Evolutionary conservation across 805 yeast species (phyloP).

Genomic region (Myxozyma neglecta): DNA sequence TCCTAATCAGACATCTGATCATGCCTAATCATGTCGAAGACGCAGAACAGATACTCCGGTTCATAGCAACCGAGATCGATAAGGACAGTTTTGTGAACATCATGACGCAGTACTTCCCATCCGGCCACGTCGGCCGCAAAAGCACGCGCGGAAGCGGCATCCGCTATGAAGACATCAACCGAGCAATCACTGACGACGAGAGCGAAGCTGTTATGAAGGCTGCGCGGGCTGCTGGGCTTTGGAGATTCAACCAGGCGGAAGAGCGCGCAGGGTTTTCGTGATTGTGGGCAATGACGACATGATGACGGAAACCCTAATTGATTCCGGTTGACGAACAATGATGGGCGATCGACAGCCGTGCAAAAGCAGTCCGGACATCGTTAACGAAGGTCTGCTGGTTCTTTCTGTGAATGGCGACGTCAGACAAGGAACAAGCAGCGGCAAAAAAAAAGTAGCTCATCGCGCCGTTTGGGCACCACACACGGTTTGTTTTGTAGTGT

Average conservation of each 20-base stretch:
- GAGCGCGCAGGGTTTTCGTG: slow-evolving; percentile 11
- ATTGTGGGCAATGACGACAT: background rate
- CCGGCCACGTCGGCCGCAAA: slow-evolving; percentile 31
- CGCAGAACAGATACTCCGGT: slow-evolving; percentile 21
- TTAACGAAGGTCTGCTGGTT: too few relatives aligned
- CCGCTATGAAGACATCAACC: slow-evolving; percentile 27
- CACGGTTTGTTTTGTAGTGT: too few relatives aligned
- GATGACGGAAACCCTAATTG: background rate
- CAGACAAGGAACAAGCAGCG: too few relatives aligned
- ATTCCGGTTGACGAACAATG: background rate
- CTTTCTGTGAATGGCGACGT: too few relatives aligned
- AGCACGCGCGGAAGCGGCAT: slow-evolving; percentile 23
- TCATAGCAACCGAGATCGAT: slow-evolving; percentile 29
- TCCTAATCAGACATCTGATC: slow-evolving; percentile 29
- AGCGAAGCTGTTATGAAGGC: slow-evolving; percentile 20
- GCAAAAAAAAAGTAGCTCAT: too few relatives aligned
- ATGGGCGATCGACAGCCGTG: too few relatives aligned
- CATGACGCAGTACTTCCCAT: slow-evolving; percentile 32
- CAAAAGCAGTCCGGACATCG: too few relatives aligned
- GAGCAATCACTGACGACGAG: slow-evolving; percentile 28
- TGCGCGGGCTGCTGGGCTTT: slow-evolving; percentile 26
- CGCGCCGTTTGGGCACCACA: too few relatives aligned
- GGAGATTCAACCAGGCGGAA: slow-evolving; percentile 31
- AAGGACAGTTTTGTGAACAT: slow-evolving; percentile 30
- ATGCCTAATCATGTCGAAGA: slow-evolving; percentile 31